Evolutionary conservation across 257 asterid species (phyloP).

Genomic region (Gynochthodes officinalis): DNA sequence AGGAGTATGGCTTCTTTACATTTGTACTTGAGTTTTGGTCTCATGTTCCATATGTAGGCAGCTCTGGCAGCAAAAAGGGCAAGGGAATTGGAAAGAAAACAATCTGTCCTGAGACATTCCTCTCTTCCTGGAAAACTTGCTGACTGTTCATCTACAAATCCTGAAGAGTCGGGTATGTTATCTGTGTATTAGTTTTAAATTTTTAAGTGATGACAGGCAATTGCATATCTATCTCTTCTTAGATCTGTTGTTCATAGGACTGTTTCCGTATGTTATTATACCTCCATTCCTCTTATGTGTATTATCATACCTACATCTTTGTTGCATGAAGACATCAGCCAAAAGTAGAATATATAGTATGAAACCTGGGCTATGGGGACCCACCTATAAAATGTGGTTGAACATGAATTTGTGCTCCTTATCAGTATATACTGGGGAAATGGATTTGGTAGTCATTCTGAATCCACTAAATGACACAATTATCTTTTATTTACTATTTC

Average conservation of each 20-base stretch:
- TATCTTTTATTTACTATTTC: neutral
- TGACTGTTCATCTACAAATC: conserved; percentile 91
- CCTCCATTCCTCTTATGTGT: neutral
- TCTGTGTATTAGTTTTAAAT: neutral
- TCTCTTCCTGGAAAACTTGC: conserved; percentile 99
- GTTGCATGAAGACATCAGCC: neutral
- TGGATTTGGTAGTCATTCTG: too few relatives aligned
- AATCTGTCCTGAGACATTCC: conserved; percentile 78
- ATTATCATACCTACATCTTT: too few relatives aligned
- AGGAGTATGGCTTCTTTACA: neutral
- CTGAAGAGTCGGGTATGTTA: conserved; percentile 72
- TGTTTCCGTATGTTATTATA: neutral
- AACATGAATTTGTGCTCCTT: neutral
- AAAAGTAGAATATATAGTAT: neutral
- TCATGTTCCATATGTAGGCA: conserved; percentile 50
- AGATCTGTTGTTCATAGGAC: neutral
- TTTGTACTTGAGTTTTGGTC: neutral
- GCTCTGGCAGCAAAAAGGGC: conserved; percentile 98
- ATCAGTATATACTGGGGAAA: neutral
- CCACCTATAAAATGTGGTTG: neutral
- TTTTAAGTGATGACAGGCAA: neutral
- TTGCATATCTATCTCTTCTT: neutral
- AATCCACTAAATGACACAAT: neutral
- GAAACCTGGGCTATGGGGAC: neutral
- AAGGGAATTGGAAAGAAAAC: conserved; percentile 89